Evolutionary conservation across 176 grass and related monocot species (phyloP), one percentile per base, ranked within the genome.

Genomic region (Oropetium thomaeum): DNA sequence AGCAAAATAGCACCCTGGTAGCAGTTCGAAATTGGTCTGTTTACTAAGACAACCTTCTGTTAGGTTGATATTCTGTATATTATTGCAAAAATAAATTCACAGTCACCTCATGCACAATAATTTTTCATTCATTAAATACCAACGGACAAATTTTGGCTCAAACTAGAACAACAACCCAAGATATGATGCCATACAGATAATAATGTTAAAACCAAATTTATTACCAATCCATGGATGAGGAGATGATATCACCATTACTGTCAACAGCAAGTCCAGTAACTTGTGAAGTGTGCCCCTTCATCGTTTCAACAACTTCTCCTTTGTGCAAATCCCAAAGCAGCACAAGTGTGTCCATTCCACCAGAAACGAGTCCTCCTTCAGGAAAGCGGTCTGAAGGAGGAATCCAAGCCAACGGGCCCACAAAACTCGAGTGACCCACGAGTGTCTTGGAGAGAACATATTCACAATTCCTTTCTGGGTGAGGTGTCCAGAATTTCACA

Each of bases 181-280:
- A 39, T 20, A 78, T 4, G 51, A 72, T 40, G 52, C 5, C 42
- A 45, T 67, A 20, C 23, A 32, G 15, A 58, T 8, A 76, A 40
- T 55, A 68, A 41, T 19, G 52, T 15, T 68, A 44, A 59, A 61
- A 57, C 31, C 29, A 30, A 6, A 15, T 22, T 76, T 28, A 4
- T 31, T 91, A 98, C 96, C 91, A 94, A 72, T 98, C 96, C 67
- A 98, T 81, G 35, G 96, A 94, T 76, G 96, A 98, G 55, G 96
- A 98, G 42, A 98, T 92, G 17, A 94, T 88, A 60, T 98, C 96
- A 5, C 96, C 89, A 14, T 94, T 98, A 71, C 87, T 77, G 72
- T 98, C 91, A 14, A 98, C 43, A 70, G 82, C 81, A 27, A 98
- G 86, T 38, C 96, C 87, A 65, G 96, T 98, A 49, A 98, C 86